Percentiles rank a stretch among this genome's conserved stretches.
Conservation (phyloP, 345 rosid genomes). For the Populus davidiana region DNA sequence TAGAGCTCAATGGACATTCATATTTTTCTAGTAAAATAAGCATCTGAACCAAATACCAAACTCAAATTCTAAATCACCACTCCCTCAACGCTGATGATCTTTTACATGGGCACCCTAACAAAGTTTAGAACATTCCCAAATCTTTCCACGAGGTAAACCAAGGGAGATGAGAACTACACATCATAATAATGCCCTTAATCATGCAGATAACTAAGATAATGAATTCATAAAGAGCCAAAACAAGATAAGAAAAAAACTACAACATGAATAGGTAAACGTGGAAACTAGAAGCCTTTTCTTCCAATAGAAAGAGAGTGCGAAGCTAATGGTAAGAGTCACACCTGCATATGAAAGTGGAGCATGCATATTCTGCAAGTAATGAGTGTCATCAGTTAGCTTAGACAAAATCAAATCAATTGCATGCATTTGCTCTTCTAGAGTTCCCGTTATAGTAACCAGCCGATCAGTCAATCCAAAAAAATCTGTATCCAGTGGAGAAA, state of each 20-base stretch:
- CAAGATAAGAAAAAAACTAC: background rate
- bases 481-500: conserved; percentile 84
- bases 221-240: background rate
- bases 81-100: background rate
- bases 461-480: conserved; percentile 88
- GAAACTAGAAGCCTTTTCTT: background rate
- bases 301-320: conserved; percentile 1
- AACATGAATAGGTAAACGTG: background rate
- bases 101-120: background rate
- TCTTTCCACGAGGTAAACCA: background rate
- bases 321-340: conserved; percentile 30
- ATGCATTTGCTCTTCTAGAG: conserved; percentile 84
- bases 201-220: background rate
- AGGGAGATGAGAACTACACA: background rate
- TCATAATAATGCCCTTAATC: background rate
- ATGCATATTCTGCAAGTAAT: conserved; percentile 74
- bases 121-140: background rate
- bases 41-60: background rate
- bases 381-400: conserved; percentile 83
- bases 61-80: background rate
- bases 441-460: conserved; percentile 84
- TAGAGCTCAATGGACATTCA: background rate
- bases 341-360: conserved; percentile 92
- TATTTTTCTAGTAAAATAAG: background rate
- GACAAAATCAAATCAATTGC: conserved; percentile 84